Percentiles rank a stretch among this genome's conserved stretches.
phyloP scores from a whole-genome alignment of 371 early-diverging fungal species.

The Mucor plumbeus region DNA sequence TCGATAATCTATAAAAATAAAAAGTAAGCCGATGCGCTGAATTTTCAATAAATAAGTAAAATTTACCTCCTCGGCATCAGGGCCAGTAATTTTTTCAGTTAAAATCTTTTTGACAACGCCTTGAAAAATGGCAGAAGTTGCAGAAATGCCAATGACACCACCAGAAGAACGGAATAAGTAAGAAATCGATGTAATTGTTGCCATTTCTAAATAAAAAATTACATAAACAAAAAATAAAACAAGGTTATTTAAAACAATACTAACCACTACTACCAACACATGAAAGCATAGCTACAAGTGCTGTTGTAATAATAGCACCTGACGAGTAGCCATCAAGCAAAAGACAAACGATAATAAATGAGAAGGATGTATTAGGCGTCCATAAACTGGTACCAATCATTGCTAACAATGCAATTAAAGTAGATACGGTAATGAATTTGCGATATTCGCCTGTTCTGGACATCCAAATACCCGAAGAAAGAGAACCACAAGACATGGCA shows the following conservation, averaged over 20 bases:
- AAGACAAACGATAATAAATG: conserved; percentile 29
- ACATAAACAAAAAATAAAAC: background rate
- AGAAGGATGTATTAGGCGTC: conserved; percentile 26
- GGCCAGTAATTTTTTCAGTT: conserved; percentile 39
- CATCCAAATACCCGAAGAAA: conserved; percentile 38
- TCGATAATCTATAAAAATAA: conserved; percentile 37
- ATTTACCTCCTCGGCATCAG: conserved; percentile 42
- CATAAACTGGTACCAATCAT: conserved; percentile 38
- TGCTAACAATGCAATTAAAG: conserved; percentile 19
- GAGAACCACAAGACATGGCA: conserved; percentile 37
- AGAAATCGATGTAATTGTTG: conserved; percentile 55
- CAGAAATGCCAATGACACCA: conserved; percentile 49
- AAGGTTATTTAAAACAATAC: background rate
- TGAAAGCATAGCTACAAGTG: conserved; percentile 55
- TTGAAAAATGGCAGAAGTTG: conserved; percentile 52
- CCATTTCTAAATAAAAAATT: conserved; percentile 42
- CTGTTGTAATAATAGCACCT: conserved; percentile 51
- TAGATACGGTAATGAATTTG: conserved; percentile 19
- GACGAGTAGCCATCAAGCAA: conserved; percentile 49
- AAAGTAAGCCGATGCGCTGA: background rate
- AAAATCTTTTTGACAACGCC: conserved; percentile 38
- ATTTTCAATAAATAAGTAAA: background rate
- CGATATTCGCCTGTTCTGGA: conserved; percentile 37
- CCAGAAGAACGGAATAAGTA: conserved; percentile 56
- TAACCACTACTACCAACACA: conserved; percentile 42